phyloP scores from a whole-genome alignment of 495 filamentous ascomycete genomes.

The Xylaria venustula region DNA sequence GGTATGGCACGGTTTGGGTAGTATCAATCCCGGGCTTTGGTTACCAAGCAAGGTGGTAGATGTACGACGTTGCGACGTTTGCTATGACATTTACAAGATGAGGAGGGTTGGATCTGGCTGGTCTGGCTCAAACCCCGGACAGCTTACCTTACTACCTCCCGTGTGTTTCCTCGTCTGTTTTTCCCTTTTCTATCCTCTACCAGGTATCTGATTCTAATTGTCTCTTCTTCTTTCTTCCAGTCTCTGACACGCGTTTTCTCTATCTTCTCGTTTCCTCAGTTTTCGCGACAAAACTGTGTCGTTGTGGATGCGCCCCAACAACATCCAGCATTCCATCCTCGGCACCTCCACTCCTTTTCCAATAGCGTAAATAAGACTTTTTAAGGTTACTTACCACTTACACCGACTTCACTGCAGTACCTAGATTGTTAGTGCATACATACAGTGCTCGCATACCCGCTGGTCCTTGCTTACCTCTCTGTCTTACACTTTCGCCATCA shows the following conservation, averaged over 20 bases:
- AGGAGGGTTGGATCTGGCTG: too few relatives aligned
- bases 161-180: not conserved
- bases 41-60: not conserved
- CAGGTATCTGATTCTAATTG: not conserved
- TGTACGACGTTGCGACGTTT: not conserved
- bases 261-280: not conserved
- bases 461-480: not conserved
- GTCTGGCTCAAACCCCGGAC: not conserved
- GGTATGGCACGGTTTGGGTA: not conserved
- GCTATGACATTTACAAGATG: too few relatives aligned
- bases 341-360: not conserved
- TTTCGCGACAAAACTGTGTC: not conserved
- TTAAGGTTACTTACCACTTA: too few relatives aligned
- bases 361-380: not conserved
- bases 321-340: not conserved
- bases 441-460: not conserved
- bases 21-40: too few relatives aligned
- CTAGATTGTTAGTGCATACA: not conserved
- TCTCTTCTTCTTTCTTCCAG: not conserved
- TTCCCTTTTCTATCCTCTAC: not conserved
- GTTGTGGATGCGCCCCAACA: not conserved
- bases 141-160: too few relatives aligned
- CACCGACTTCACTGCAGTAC: too few relatives aligned
- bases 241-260: not conserved
- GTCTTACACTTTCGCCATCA: too few relatives aligned